These are phyloP conservation scores for Solanum lycopersicoides DNA, from an alignment of 257 asterid genomes.

Conservation along the genomic window DNA sequence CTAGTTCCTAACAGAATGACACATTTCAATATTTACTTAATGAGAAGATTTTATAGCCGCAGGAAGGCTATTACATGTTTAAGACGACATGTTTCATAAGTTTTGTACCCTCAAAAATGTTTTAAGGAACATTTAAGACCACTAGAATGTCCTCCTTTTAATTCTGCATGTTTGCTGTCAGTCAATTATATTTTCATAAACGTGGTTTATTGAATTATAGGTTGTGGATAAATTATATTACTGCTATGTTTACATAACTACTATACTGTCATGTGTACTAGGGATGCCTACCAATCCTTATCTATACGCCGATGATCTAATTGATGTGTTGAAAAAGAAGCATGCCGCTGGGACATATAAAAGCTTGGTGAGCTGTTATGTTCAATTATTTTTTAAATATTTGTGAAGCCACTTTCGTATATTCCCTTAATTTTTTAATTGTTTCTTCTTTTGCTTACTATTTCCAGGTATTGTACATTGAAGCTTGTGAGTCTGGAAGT, in stretches of 20 bases:
- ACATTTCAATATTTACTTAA: neutral
- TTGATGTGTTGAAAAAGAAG: conserved; percentile 46
- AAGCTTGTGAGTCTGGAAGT: conserved; percentile 97
- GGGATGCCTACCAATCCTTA: conserved; percentile 78
- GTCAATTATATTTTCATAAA: neutral
- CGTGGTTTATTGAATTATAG: neutral
- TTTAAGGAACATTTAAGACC: neutral
- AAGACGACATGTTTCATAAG: neutral
- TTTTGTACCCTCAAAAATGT: neutral
- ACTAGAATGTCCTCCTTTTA: neutral
- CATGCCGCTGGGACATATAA: conserved; percentile 80
- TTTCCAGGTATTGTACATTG: conserved; percentile 72
- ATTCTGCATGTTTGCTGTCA: neutral
- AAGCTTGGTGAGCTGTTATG: conserved; percentile 52
- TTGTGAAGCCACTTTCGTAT: neutral
- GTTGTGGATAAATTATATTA: neutral
- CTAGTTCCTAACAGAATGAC: neutral
- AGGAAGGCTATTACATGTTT: neutral
- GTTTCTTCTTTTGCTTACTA: neutral
- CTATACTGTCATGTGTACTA: conserved; percentile 16
- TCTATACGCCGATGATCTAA: conserved; percentile 67
- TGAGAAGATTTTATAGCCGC: neutral
- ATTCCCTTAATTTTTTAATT: neutral
- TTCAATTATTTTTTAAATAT: neutral
- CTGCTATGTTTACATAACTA: neutral